These are phyloP conservation scores for Ambrosiella cleistominuta DNA, from an alignment of 2,329 filamentous ascomycete genomes.

Conservation along the genomic window DNA sequence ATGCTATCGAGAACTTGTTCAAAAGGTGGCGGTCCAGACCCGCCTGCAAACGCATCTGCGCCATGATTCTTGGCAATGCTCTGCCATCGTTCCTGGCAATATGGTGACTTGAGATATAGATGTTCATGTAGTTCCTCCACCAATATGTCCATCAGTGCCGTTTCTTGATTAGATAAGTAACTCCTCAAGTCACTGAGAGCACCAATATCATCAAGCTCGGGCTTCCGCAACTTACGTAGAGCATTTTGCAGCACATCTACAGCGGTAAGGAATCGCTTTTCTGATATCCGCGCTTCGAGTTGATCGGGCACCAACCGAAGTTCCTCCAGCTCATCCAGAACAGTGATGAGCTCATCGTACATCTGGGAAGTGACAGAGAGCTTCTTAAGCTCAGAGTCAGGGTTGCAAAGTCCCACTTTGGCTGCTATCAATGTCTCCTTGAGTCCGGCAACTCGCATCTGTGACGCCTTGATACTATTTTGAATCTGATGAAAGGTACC, in stretches of 20 bases:
- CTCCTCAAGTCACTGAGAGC: conserved; percentile 69
- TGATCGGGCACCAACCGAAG: conserved; percentile 79
- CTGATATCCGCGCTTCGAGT: conserved; percentile 83
- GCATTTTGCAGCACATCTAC: conserved; percentile 85
- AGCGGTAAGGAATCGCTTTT: conserved; percentile 84
- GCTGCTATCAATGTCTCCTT: conserved; percentile 70
- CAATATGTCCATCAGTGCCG: conserved; percentile 76
- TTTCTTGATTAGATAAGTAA: conserved; percentile 88
- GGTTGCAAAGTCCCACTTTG: conserved; percentile 64
- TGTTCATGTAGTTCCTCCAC: conserved; percentile 97
- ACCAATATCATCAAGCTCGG: conserved; percentile 81
- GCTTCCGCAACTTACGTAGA: conserved; percentile 63
- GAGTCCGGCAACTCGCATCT: conserved; percentile 64
- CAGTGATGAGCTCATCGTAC: conserved; percentile 78
- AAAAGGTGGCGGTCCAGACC: conserved; percentile 33
- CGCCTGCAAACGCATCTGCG: conserved; percentile 30
- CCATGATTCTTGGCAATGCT: conserved; percentile 52
- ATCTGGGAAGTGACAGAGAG: conserved; percentile 73
- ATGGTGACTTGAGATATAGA: conserved; percentile 91
- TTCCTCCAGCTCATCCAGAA: conserved; percentile 70
- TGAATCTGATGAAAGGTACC: conserved; percentile 99
- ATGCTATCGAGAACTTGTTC: conserved; percentile 41
- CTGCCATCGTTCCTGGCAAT: conserved; percentile 94
- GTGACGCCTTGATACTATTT: conserved; percentile 73
- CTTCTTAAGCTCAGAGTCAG: conserved; percentile 80